Percentiles rank a stretch among this genome's conserved stretches.
phyloP scores from a whole-genome alignment of 768 basidiomycete genomes.

The Xanthoconium purpureum region DNA sequence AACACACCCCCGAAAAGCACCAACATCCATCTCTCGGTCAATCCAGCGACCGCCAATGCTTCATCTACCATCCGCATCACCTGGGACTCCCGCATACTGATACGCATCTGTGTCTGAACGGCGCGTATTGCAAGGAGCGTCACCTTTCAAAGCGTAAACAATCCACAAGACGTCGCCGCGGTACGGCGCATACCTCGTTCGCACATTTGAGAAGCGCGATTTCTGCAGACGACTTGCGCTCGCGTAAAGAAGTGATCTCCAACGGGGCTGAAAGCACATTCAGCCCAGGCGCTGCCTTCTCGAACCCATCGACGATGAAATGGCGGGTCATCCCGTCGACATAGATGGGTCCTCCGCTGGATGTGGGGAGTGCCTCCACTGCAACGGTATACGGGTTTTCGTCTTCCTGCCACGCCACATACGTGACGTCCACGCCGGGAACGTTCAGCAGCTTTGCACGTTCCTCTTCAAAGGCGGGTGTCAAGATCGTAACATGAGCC shows the following conservation, averaged over 20 bases:
- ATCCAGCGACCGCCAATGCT: conserved; percentile 56
- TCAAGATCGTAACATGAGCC: conserved; percentile 58
- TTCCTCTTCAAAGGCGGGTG: conserved; percentile 73
- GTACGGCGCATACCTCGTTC: conserved; percentile 57
- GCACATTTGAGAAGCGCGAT: conserved; percentile 70
- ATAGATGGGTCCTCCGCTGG: conserved; percentile 41
- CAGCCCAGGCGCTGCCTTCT: conserved; percentile 39
- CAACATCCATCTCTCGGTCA: conserved; percentile 55
- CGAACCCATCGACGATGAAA: conserved; percentile 65
- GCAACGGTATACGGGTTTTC: conserved; percentile 61
- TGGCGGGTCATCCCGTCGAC: conserved; percentile 60
- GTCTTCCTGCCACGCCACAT: conserved; percentile 64
- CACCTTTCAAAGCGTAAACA: conserved; percentile 45
- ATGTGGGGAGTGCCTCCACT: conserved; percentile 25
- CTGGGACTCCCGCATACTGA: conserved; percentile 77
- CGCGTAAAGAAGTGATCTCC: conserved; percentile 59
- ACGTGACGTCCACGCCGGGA: conserved; percentile 45
- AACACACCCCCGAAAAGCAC: conserved; percentile 76
- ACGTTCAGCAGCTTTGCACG: conserved; percentile 62
- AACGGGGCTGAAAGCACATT: conserved; percentile 48
- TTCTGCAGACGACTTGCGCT: conserved; percentile 72
- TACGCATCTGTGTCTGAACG: conserved; percentile 54
- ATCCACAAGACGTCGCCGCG: background rate
- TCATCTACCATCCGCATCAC: conserved; percentile 54
- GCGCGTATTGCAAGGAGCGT: conserved; percentile 72